Evolutionary conservation across 164 flowering plant genomes (phyloP), one percentile per base, ranked within the genome.

Genomic region (Tinospora cordifolia): DNA sequence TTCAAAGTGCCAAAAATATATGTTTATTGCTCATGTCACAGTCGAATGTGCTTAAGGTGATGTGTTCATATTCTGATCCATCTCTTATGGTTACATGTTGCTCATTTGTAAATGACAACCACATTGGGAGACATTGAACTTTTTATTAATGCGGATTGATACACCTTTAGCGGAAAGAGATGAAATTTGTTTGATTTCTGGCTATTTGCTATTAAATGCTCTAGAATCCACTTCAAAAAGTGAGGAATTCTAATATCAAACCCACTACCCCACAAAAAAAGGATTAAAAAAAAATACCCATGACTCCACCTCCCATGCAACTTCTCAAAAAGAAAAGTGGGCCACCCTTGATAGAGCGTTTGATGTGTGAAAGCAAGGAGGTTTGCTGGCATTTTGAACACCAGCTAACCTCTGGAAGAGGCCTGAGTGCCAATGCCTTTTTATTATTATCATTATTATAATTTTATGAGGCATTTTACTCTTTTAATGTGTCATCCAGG

Each of bases 41-140:
- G n/a, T 21, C n/a, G 39, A 62, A 54, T 51, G 47, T 49, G 65
- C 58, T 36, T 46, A 74, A 74, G 75, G 80, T 74, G 67, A 58
- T 60, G 13, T 67, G 22, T 46, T 54, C 24, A 21, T 34, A 17
- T 17, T 51, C 22, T 51, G 19, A 51, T 51, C 59, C 59, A 17
- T 3, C 59, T 51, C 59, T 14, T 14, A 19, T 51, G 13, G 59
- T 51, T 51, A 15, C 22, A 51, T 51, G 59, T 51, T 51, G 8
- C 13, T n/a, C 17, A 7, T 51, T 51, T 51, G 59, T n/a, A 51
- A 51, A 51, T 17, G 59, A n/a, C 59, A 51, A 51, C 17, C 59
- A 51, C 59, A n/a, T 51, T 51, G 19, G 13, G n/a, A 51, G 59
- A 0, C 6, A 7, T 51, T 15, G 1, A 51, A 51, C 5, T 51